Base-by-base conservation (phyloP, 352 stramenopile species). In the Aphanomyces stellatus region DNA sequence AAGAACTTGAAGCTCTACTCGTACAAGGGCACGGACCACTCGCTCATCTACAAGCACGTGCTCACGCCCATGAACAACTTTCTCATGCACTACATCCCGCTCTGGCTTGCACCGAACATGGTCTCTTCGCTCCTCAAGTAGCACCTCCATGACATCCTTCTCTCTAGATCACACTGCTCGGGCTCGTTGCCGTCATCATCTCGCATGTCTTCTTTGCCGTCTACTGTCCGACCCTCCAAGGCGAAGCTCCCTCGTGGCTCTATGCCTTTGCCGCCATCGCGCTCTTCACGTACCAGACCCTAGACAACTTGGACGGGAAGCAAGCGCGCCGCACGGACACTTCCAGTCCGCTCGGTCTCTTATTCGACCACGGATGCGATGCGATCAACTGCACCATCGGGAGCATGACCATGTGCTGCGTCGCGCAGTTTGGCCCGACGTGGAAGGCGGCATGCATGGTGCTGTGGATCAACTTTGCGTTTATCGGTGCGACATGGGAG, bases 401-500 rank as follows among this genome's bases (percentile, higher is more conserved):
- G 4, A 87, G 77, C 0, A 88, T 93, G 72, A 95, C 86, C 11
- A 91, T 92, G 82, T 72, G 79, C 8, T 87, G 80, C 57, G 74
- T 91, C 24, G 35, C 91, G 62, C 86, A 95, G 62, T 68, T 93
- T 49, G 86, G 86, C 7, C 56, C 84, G 53, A 88, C 80, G 31
- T 95, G 86, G 86, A 92, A 85, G 72, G 80, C 81, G n/a, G 69
- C 91, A 17, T 79, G 71, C 25, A 76, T 95, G 28, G 76, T 82
- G 41, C 69, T 89, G n/a, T 92, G 82, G 56, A 85, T 70, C 8
- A 85, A 93, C 51, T 79, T 86, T 37, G 81, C 88, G 1, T 95
- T 95, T 64, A 90, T 91, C 62, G 91, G 83, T 41, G 86, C 86
- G n/a, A 95, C 86, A 22, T 95, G 86, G 86, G 86, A 95, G 74